These are phyloP conservation scores for Petunia axillaris DNA, from an alignment of 257 asterid genomes.

Conservation along the genomic window DNA sequence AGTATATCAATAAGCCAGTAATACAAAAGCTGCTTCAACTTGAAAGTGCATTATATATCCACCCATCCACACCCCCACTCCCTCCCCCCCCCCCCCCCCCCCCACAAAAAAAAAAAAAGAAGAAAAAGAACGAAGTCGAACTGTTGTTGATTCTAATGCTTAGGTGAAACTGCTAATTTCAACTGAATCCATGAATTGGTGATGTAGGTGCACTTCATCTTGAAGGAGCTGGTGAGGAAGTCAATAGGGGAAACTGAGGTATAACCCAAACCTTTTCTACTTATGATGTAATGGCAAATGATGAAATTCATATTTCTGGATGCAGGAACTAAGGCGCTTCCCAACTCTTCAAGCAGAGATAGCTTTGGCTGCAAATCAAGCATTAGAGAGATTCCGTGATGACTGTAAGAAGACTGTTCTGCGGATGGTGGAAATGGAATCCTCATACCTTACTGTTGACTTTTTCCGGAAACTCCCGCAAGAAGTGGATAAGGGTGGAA, in stretches of 20 bases:
- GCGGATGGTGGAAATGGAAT: conserved; percentile 52
- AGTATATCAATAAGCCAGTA: not conserved
- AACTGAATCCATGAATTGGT: not conserved
- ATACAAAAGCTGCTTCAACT: not conserved
- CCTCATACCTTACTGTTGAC: conserved; percentile 48
- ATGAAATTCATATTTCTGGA: not conserved
- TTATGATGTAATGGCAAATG: not conserved
- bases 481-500: conserved; percentile 45
- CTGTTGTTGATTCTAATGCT: not conserved
- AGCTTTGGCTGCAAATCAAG: conserved; percentile 40
- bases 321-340: conserved; percentile 46
- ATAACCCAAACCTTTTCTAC: not conserved
- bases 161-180: not conserved
- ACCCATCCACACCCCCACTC: not conserved
- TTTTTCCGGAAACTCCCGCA: conserved; percentile 52
- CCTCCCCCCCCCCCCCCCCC: not conserved
- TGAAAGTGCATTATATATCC: not conserved
- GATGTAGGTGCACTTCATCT: conserved; percentile 45
- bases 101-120: not conserved
- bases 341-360: conserved; percentile 47
- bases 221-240: conserved; percentile 51
- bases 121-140: not conserved
- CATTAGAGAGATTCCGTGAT: conserved; percentile 44
- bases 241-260: conserved; percentile 52
- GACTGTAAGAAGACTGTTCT: conserved; percentile 48